Conservation (phyloP, 1,139 yeast species). For the Hansenula lynferdii region DNA sequence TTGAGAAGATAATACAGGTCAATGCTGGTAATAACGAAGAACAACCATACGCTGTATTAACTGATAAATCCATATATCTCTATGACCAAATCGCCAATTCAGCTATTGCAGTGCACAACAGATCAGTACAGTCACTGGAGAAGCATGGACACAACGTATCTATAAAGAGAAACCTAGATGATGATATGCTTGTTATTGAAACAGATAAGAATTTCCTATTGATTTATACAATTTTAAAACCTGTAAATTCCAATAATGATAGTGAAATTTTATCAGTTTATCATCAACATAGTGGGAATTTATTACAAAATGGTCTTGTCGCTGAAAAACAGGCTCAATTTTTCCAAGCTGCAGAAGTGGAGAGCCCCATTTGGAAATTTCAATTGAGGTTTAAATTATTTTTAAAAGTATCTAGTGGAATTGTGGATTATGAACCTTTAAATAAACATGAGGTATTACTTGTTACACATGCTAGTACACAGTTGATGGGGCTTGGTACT, state of each 20-base stretch:
- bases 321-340: constrained; percentile 27
- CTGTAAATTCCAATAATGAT: constrained; percentile 17
- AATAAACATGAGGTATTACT: constrained; percentile 28
- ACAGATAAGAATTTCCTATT: constrained; percentile 29
- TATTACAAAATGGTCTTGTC: constrained; percentile 45
- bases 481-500: constrained; percentile 31
- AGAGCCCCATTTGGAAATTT: constrained; percentile 26
- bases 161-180: constrained; percentile 23
- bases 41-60: constrained; percentile 38
- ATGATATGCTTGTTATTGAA: constrained; percentile 25
- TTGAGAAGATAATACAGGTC: constrained; percentile 38
- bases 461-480: constrained; percentile 36
- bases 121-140: constrained; percentile 29
- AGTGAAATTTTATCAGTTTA: constrained; percentile 38
- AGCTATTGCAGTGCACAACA: constrained; percentile 28
- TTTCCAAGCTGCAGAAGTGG: constrained; percentile 24
- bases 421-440: constrained; percentile 30
- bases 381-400: constrained; percentile 39
- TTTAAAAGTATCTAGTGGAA: constrained; percentile 37
- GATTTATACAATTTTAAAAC: constrained; percentile 25
- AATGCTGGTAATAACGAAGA: constrained; percentile 29
- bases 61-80: constrained; percentile 26
- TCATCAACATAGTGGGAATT: constrained; percentile 27
- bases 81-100: constrained; percentile 28
- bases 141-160: constrained; percentile 28